These are phyloP conservation scores for Fusarium heterosporum DNA, from an alignment of 2,329 filamentous ascomycete species.

Conservation along the genomic window DNA sequence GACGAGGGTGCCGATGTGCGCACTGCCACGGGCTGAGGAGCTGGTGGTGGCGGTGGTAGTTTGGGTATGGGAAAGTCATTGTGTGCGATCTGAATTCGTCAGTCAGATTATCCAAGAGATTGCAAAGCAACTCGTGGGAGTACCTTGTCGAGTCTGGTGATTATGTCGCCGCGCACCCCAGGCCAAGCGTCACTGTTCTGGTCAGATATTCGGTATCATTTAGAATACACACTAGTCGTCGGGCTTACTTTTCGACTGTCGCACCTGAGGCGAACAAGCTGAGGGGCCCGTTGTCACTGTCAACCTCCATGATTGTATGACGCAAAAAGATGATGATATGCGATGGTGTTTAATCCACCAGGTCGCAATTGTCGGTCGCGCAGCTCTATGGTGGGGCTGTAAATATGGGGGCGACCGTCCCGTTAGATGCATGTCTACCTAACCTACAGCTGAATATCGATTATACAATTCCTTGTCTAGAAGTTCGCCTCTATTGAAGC, in stretches of 20 bases:
- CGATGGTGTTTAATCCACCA: slow-evolving; percentile 25
- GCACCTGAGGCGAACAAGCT: slow-evolving; percentile 63
- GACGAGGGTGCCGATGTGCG: slow-evolving; percentile 61
- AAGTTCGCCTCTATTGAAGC: background rate
- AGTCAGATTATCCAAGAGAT: background rate
- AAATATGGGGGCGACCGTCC: slow-evolving; percentile 42
- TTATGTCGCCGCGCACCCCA: slow-evolving; percentile 70
- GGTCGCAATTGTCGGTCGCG: slow-evolving; percentile 23
- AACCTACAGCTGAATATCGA: background rate
- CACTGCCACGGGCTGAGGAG: slow-evolving; percentile 55
- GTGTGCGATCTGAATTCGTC: slow-evolving; percentile 72
- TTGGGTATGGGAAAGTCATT: slow-evolving; percentile 80
- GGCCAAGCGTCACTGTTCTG: slow-evolving; percentile 75
- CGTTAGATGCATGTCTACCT: slow-evolving; percentile 46
- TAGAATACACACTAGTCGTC: slow-evolving; percentile 12
- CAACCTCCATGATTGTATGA: slow-evolving; percentile 64
- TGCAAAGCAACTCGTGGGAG: slow-evolving; percentile 9
- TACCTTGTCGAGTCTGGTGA: slow-evolving; percentile 75
- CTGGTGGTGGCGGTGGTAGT: slow-evolving; percentile 59
- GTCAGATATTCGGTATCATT: slow-evolving; percentile 39
- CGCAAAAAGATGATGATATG: slow-evolving; percentile 24
- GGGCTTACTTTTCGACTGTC: slow-evolving; percentile 66
- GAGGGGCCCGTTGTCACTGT: slow-evolving; percentile 64
- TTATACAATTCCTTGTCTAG: background rate
- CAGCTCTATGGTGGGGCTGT: slow-evolving; percentile 47